Base-by-base conservation (phyloP, 2,329 filamentous ascomycete genomes). In the Chaetomiaceae sp. region DNA sequence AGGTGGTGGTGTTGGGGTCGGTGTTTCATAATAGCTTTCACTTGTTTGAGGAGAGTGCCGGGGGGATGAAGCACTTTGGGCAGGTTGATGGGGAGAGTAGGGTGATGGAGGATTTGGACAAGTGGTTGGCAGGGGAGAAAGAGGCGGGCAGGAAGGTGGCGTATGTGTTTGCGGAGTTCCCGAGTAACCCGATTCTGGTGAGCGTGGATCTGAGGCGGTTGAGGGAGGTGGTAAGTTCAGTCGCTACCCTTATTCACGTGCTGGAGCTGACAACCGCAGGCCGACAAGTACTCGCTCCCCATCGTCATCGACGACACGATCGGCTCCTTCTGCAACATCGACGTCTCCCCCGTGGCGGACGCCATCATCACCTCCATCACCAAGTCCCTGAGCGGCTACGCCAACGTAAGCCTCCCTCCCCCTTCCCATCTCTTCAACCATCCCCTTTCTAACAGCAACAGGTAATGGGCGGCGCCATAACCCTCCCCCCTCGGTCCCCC, bases 331-430 rank as follows among this genome's bases (percentile, higher is more conserved):
- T 71, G 66, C 60, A 80, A 78, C 61, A 63, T 80, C 54, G 76
- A 83, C 61, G 64, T 84, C 31, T 63, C 81, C 3, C 59, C 66
- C 5, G 66, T 71, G 0, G 73, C 75, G 1, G 79, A 84, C 58
- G 63, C 81, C 0, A 56, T 84, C 27, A 59, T 79, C 15, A 76
- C 76, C 0, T 78, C 74, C 22, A 68, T 83, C 15, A 83, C 79
- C n/a, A 84, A 84, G 64, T 72, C 73, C 1, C 83, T 85, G 61
- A 80, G 69, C 55, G 82, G 82, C 15, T 75, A 75, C 55, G 72
- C 78, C 20, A 73, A 84, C 59, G 61, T 62, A 36, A 6, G 20
- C 15, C n/a, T 23, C 31, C 54, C 62, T 14, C 17, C 15, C 36
- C 36, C 29, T 19, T 19, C 9, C 29, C 31, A 19, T 31, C 23